These are phyloP conservation scores for Leucosporidium yakuticum DNA, from an alignment of 768 basidiomycete species.

Conservation along the genomic window DNA sequence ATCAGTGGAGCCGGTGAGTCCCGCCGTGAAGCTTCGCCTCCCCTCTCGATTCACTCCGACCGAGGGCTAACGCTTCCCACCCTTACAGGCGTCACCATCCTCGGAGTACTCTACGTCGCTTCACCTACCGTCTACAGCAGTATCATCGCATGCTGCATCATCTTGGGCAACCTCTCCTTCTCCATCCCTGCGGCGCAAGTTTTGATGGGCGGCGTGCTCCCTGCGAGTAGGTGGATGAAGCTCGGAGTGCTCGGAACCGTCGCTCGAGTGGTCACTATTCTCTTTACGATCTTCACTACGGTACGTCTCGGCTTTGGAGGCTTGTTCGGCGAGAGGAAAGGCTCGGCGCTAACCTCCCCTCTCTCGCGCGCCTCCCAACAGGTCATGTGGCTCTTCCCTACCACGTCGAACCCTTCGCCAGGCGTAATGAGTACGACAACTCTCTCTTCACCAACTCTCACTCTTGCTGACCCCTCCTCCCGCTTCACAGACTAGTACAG, in stretches of 20 bases:
- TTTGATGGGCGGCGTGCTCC: background rate
- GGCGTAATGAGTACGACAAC: background rate
- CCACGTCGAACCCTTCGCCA: background rate
- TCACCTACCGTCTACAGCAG: background rate
- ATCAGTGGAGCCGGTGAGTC: background rate
- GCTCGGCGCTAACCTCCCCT: too few relatives aligned
- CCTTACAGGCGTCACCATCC: background rate
- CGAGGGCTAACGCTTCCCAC: background rate
- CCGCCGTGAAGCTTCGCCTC: too few relatives aligned
- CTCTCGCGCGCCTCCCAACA: too few relatives aligned
- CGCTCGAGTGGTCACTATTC: background rate
- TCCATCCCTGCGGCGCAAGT: background rate
- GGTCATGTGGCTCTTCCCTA: conserved; percentile 7
- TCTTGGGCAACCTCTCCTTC: conserved; percentile 8
- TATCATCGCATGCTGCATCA: conserved; percentile 5
- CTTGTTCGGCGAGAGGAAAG: too few relatives aligned
- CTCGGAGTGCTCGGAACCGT: background rate
- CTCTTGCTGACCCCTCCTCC: background rate
- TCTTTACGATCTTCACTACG: background rate
- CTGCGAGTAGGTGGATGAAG: background rate
- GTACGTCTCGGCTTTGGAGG: background rate
- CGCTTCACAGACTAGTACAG: background rate
- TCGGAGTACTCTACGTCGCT: conserved; percentile 2
- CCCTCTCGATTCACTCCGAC: too few relatives aligned
- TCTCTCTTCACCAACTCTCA: background rate